phyloP scores from a whole-genome alignment of 352 stramenopile genomes.

The Phytophthora colocasiae region DNA sequence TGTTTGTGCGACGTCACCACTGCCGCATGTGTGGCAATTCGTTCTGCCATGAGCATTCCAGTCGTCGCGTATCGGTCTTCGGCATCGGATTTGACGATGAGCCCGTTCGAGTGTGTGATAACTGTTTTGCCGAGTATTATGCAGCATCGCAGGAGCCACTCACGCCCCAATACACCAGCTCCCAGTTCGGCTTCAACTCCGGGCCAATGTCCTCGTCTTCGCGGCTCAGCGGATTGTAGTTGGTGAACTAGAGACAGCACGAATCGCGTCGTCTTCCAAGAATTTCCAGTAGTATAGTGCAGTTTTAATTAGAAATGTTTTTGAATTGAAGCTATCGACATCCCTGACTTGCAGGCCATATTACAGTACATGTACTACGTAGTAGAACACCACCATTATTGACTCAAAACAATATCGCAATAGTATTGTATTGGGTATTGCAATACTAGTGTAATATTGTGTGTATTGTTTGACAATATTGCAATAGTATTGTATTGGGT shows the following conservation, averaged over 20 bases:
- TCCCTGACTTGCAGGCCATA: too few relatives aligned
- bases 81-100: constrained; percentile 87
- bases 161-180: constrained; percentile 20
- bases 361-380: too few relatives aligned
- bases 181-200: constrained; percentile 37
- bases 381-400: too few relatives aligned
- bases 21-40: constrained; percentile 90
- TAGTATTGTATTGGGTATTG: neutral
- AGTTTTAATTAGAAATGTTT: too few relatives aligned
- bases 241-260: constrained; percentile 15
- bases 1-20: constrained; percentile 87
- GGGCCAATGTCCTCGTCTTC: constrained; percentile 40
- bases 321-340: too few relatives aligned
- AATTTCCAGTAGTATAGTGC: constrained; percentile 25
- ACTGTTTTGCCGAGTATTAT: constrained; percentile 86
- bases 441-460: neutral
- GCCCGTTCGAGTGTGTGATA: constrained; percentile 86
- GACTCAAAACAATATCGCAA: neutral
- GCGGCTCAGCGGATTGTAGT: constrained; percentile 42
- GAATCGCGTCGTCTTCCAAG: constrained; percentile 11
- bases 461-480: neutral
- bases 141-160: constrained; percentile 42
- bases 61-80: constrained; percentile 70
- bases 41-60: constrained; percentile 90
- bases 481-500: neutral